These are phyloP conservation scores for Strobilomyces confusus DNA, from an alignment of 768 basidiomycete genomes.

Conservation along the genomic window DNA sequence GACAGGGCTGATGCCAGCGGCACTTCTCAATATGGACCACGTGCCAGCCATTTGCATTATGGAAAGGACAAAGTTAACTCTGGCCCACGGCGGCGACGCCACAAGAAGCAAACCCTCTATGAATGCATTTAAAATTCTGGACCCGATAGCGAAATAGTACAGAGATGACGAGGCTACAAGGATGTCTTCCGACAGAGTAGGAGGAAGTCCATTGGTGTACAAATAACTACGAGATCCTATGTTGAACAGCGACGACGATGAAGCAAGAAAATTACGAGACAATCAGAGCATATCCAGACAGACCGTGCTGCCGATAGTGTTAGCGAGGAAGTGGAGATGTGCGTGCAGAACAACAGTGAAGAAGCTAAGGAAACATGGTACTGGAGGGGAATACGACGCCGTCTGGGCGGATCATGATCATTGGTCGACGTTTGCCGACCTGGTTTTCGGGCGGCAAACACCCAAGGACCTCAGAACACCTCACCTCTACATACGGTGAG, in stretches of 20 bases:
- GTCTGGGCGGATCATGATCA: conserved; percentile 79
- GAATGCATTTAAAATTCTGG: conserved; percentile 13
- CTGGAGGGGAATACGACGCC: conserved; percentile 86
- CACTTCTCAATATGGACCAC: conserved; percentile 1
- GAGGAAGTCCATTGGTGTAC: conserved; percentile 31
- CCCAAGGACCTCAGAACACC: conserved; percentile 81
- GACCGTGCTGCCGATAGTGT: conserved; percentile 29
- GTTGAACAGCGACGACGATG: conserved; percentile 22
- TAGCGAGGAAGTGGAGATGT: conserved; percentile 15
- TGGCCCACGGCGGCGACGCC: not conserved
- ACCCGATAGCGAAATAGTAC: conserved; percentile 23
- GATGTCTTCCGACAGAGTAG: conserved; percentile 21
- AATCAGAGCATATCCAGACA: conserved; percentile 18
- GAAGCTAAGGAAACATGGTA: conserved; percentile 69
- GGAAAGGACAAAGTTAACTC: conserved; percentile 9
- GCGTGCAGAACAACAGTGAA: conserved; percentile 6
- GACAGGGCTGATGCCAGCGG: conserved; percentile 11
- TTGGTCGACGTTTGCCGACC: conserved; percentile 65
- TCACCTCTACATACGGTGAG: conserved; percentile 82
- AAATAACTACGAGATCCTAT: conserved; percentile 30
- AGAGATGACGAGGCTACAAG: conserved; percentile 29
- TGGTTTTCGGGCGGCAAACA: conserved; percentile 74
- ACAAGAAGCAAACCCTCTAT: conserved; percentile 15
- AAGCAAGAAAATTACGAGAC: conserved; percentile 20
- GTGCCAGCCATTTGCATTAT: not conserved